Conservation (phyloP, 306 rosid genomes). For the Acmispon strigosus region DNA sequence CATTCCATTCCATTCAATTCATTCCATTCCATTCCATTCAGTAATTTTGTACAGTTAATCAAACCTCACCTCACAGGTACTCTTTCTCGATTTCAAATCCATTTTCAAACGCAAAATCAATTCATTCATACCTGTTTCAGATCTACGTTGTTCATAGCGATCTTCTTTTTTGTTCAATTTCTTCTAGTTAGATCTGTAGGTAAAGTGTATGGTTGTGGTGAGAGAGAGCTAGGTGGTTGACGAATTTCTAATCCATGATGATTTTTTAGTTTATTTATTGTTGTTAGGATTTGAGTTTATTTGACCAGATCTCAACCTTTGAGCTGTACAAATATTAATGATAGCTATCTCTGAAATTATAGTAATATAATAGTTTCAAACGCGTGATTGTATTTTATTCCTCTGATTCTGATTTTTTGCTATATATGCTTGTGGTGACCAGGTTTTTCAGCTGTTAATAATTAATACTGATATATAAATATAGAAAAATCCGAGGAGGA, state of each 20-base stretch:
- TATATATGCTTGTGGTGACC: neutral
- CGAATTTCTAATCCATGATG: neutral
- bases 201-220: neutral
- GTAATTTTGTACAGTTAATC: slow-evolving; percentile 11
- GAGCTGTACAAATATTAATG: slow-evolving; percentile 10
- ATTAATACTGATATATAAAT: neutral
- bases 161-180: no score
- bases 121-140: slow-evolving; percentile 3
- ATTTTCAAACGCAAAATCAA: neutral
- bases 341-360: slow-evolving; percentile 10
- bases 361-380: neutral
- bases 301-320: slow-evolving; percentile 40
- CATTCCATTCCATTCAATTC: slow-evolving; percentile 17
- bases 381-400: neutral
- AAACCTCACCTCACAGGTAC: slow-evolving; percentile 22
- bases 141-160: neutral
- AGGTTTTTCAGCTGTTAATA: slow-evolving; percentile 13
- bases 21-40: neutral
- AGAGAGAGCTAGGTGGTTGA: slow-evolving; percentile 9
- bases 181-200: slow-evolving; percentile 4
- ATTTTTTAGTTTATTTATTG: neutral
- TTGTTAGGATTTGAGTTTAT: neutral
- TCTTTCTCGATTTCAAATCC: neutral
- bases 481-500: neutral
- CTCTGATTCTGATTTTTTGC: neutral